Base-by-base conservation (phyloP, 345 rosid species). In the Ricinus communis region DNA sequence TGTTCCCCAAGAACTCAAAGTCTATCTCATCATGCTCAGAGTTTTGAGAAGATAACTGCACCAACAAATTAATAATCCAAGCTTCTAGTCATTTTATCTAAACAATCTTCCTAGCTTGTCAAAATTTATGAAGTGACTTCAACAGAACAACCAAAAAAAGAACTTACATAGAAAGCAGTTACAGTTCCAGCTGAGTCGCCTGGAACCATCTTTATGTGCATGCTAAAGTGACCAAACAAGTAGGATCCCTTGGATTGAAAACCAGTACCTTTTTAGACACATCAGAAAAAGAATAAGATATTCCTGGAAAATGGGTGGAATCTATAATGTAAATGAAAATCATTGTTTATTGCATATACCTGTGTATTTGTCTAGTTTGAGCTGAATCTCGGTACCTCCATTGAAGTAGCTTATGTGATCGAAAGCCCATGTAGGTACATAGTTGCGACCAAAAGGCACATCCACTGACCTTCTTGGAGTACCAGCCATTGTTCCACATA, bases 1-100 rank as follows among this genome's bases (percentile, higher is more conserved):
- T 61, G 67, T 79, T 75, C 6, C 82, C 82, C 45, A 79, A 62
- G 68, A 79, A 79, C 67, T 75, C 82, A 2, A 71, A 75, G 41
- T 79, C 79, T 24, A 79, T 79, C 56, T 79, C 79, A 19, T 79
- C 77, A 19, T 75, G 79, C 36, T 65, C 47, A 2, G 15, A 5
- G 47, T 66, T 69, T 2, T 28, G 65, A n/a, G 82, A 79, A 2
- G 70, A 67, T 25, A 79, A 53, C 80, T 72, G 74, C 64, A 73
- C 45, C 2, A 4, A 38, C 21, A 4, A 28, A 13, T 9, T 0
- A 18, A 41, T 8, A 25, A 30, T 30, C 2, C 2, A 30, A 51
- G 1, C 13, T 27, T 57, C 8, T 19, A 66, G 50, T 16, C 33
- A 10, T 25, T 46, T 5, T 10, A 46, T 9, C 5, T 46, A 18